phyloP scores from a whole-genome alignment of 306 rosid genomes.

The Lithocarpus polystachyus region DNA sequence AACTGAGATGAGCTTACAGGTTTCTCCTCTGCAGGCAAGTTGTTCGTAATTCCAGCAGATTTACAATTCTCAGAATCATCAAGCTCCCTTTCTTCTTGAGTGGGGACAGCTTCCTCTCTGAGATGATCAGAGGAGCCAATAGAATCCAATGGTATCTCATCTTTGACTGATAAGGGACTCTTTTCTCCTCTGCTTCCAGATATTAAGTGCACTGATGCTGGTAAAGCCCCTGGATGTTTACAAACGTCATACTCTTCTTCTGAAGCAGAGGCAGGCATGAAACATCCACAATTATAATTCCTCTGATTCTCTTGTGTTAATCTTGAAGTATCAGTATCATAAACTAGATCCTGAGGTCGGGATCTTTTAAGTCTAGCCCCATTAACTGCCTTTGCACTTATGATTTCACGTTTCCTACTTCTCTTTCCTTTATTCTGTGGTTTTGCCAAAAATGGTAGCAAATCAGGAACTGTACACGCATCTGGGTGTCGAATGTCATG shows the following conservation, averaged over 20 bases:
- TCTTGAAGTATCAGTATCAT: conserved; percentile 28
- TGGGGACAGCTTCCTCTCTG: conserved; percentile 21
- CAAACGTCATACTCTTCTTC: conserved; percentile 22
- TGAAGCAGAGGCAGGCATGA: conserved; percentile 16
- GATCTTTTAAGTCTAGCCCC: conserved; percentile 33
- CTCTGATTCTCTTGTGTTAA: conserved; percentile 24
- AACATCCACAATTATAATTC: conserved; percentile 24
- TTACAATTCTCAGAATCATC: conserved; percentile 26
- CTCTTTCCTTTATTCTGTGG: conserved; percentile 52
- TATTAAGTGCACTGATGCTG: conserved; percentile 13
- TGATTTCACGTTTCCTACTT: conserved; percentile 42
- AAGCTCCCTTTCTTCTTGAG: conserved; percentile 20
- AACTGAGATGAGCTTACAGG: conserved; percentile 38
- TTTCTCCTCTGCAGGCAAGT: conserved; percentile 34
- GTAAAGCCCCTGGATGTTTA: conserved; percentile 22
- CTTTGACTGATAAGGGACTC: conserved; percentile 35
- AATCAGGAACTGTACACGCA: conserved; percentile 34
- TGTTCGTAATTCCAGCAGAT: conserved; percentile 30
- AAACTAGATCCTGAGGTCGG: conserved; percentile 33
- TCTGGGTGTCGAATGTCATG: conserved; percentile 22
- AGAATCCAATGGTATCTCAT: conserved; percentile 25
- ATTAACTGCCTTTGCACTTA: conserved; percentile 24
- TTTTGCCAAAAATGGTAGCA: conserved; percentile 29
- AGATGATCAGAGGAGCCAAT: conserved; percentile 30
- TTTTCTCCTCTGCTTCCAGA: conserved; percentile 26